Conservation (phyloP, 2,329 filamentous ascomycete genomes). For the Alternaria burnsii region DNA sequence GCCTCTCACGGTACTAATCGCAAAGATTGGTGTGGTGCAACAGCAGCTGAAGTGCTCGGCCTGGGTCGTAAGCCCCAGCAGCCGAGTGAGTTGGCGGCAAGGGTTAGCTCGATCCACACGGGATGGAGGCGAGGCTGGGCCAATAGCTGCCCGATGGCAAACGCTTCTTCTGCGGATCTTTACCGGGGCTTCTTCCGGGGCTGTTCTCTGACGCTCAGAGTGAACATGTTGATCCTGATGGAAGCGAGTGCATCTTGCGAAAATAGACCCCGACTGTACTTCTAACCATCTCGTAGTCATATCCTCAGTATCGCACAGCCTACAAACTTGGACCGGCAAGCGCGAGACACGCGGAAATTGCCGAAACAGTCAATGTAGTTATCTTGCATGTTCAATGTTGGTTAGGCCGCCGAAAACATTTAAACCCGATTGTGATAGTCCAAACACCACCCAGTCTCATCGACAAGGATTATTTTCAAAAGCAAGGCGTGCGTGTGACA, state of each 20-base stretch:
- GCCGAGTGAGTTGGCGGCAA: conserved; percentile 20
- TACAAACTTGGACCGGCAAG: background rate
- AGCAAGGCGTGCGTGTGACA: conserved; percentile 6
- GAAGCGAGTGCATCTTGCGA: background rate
- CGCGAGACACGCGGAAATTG: background rate
- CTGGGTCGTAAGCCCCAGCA: conserved; percentile 10
- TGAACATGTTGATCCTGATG: background rate
- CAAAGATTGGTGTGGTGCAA: conserved; percentile 27
- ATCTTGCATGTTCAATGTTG: conserved; percentile 6
- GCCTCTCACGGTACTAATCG: conserved; percentile 27
- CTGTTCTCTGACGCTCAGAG: background rate
- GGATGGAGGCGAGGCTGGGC: conserved; percentile 18
- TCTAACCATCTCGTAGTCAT: background rate
- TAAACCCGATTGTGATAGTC: conserved; percentile 2
- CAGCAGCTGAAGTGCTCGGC: conserved; percentile 37
- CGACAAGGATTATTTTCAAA: conserved; percentile 5
- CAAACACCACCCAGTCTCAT: conserved; percentile 5
- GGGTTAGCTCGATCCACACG: conserved; percentile 15
- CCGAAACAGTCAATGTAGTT: background rate
- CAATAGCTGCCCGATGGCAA: conserved; percentile 15
- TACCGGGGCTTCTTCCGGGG: conserved; percentile 13
- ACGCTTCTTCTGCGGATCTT: conserved; percentile 18
- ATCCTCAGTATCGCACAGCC: background rate
- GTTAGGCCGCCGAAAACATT: conserved; percentile 2
- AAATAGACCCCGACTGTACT: background rate